Evolutionary conservation across 2,329 filamentous ascomycete genomes (phyloP).

Genomic region (Cercospora sp.): DNA sequence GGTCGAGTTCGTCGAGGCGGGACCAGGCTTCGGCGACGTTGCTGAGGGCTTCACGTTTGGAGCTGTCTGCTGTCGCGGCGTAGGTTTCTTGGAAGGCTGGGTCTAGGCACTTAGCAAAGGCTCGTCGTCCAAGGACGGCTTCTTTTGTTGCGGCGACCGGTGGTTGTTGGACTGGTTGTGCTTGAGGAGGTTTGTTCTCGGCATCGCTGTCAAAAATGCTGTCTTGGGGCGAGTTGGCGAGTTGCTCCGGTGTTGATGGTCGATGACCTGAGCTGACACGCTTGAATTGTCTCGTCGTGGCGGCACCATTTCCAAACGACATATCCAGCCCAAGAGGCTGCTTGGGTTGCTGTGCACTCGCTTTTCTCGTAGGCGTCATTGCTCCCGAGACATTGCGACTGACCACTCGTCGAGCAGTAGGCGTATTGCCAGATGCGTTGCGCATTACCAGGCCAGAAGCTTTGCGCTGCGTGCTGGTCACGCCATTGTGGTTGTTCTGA

Average conservation of each 20-base stretch:
- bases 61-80: constrained; percentile 64
- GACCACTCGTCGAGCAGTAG: constrained; percentile 37
- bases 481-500: constrained; percentile 40
- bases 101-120: constrained; percentile 80
- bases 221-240: constrained; percentile 31
- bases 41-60: constrained; percentile 82
- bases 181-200: constrained; percentile 64
- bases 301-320: constrained; percentile 90
- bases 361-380: constrained; percentile 48
- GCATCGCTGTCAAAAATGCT: constrained; percentile 49
- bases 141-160: constrained; percentile 63
- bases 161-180: constrained; percentile 19
- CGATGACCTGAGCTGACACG: constrained; percentile 63
- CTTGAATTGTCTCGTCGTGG: constrained; percentile 87
- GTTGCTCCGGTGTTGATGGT: constrained; percentile 27
- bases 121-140: constrained; percentile 74
- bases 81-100: constrained; percentile 81
- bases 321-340: constrained; percentile 84
- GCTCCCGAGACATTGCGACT: constrained; percentile 39
- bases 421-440: constrained; percentile 29
- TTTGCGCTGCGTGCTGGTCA: constrained; percentile 44
- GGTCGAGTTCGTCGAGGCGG: constrained; percentile 80
- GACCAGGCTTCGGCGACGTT: constrained; percentile 83
- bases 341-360: constrained; percentile 53
- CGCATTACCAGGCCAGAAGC: constrained; percentile 18